These are phyloP conservation scores for Piper longum DNA, from an alignment of 164 flowering plant species.

Conservation along the genomic window DNA sequence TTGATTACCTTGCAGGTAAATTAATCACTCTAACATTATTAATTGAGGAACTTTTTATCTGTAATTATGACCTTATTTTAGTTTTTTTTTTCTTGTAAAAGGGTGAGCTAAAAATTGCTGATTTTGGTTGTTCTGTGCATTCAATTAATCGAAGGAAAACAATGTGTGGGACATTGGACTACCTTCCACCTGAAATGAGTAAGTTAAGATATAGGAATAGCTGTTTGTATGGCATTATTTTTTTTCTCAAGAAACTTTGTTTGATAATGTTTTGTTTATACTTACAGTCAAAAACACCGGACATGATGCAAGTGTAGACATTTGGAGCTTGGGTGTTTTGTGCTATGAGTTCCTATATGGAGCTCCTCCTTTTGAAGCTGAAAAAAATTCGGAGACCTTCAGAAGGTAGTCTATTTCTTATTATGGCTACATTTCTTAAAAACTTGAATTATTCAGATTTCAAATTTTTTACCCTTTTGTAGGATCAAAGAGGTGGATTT, in stretches of 20 bases:
- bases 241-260: too few relatives aligned
- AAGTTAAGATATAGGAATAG: slow-evolving; percentile 9
- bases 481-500: slow-evolving; percentile 89
- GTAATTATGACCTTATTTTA: background rate
- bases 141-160: slow-evolving; percentile 87
- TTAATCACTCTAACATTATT: background rate
- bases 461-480: slow-evolving; percentile 3
- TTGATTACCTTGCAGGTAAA: slow-evolving; percentile 73
- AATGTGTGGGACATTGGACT: slow-evolving; percentile 97
- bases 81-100: slow-evolving; percentile 12
- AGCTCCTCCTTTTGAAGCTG: slow-evolving; percentile 94
- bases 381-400: slow-evolving; percentile 95
- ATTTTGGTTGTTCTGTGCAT: slow-evolving; percentile 99
- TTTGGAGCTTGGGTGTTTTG: slow-evolving; percentile 92
- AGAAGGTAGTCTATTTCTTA: slow-evolving; percentile 36
- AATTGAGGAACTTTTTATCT: background rate
- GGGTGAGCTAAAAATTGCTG: slow-evolving; percentile 90
- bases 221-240: background rate
- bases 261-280: background rate
- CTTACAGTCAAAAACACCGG: slow-evolving; percentile 82
- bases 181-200: slow-evolving; percentile 99
- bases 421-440: background rate
- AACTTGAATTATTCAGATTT: background rate
- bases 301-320: slow-evolving; percentile 94
- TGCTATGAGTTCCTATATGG: slow-evolving; percentile 96